Evolutionary conservation across 208 protist species (phyloP).

Genomic region (Trypanosoma vivax): DNA sequence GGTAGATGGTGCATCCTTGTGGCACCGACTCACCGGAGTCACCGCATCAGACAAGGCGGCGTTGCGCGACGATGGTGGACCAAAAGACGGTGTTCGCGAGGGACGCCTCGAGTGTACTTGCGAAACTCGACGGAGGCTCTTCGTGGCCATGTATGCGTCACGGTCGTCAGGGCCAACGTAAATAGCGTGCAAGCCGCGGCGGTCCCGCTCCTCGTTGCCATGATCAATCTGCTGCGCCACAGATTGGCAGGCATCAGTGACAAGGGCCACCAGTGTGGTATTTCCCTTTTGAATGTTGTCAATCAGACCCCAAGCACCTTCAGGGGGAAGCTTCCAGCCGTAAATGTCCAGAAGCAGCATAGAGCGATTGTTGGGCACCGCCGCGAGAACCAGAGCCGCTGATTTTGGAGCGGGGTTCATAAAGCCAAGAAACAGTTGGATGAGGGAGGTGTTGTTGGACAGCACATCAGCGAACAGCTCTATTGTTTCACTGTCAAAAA

Average conservation of each 20-base stretch:
- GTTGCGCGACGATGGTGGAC: constrained; percentile 16
- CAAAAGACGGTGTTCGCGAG: constrained; percentile 30
- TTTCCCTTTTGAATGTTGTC: constrained; percentile 46
- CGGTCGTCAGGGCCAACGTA: constrained; percentile 83
- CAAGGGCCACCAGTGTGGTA: constrained; percentile 49
- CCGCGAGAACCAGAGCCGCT: constrained; percentile 41
- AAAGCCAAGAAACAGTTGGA: constrained; percentile 89
- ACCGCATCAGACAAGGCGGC: neutral
- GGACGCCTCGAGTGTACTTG: constrained; percentile 70
- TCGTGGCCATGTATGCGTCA: constrained; percentile 79
- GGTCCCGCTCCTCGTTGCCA: constrained; percentile 55
- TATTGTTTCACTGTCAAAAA: constrained; percentile 70
- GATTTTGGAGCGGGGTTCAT: constrained; percentile 74
- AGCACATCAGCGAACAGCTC: constrained; percentile 61
- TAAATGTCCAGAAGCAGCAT: constrained; percentile 80
- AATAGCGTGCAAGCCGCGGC: constrained; percentile 50
- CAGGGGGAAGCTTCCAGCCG: constrained; percentile 64
- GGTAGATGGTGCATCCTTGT: neutral
- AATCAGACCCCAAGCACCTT: constrained; percentile 28
- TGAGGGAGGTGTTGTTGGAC: constrained; percentile 62
- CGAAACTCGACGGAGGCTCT: constrained; percentile 68
- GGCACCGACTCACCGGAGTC: neutral
- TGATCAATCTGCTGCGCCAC: constrained; percentile 51
- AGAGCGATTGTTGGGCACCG: constrained; percentile 49
- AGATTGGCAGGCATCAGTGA: constrained; percentile 68